These are phyloP conservation scores for Ogataea nitratoaversa DNA, from an alignment of 805 yeast genomes.

Conservation along the genomic window DNA sequence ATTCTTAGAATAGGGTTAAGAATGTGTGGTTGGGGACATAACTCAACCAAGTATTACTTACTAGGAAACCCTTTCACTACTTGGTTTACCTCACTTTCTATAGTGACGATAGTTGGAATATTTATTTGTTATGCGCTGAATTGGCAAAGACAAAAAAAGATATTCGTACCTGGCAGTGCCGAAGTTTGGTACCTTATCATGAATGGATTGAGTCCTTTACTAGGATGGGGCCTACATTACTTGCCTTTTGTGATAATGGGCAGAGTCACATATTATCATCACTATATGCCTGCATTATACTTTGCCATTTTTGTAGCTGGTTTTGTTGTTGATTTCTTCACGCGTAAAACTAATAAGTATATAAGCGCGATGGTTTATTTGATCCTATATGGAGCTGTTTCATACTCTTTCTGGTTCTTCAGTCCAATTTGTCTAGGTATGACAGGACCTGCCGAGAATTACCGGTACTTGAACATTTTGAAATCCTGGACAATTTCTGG, in stretches of 20 bases:
- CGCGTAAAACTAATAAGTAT: conserved; percentile 25
- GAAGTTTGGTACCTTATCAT: conserved; percentile 31
- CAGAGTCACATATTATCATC: conserved; percentile 83
- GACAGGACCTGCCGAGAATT: conserved; percentile 42
- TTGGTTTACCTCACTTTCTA: conserved; percentile 56
- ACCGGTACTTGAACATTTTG: conserved; percentile 45
- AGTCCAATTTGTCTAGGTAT: conserved; percentile 66
- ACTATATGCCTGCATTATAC: conserved; percentile 78
- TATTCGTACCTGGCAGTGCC: conserved; percentile 14
- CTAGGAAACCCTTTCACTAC: conserved; percentile 62
- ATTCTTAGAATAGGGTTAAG: conserved; percentile 61
- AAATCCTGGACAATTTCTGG: conserved; percentile 12
- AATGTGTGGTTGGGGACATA: conserved; percentile 69
- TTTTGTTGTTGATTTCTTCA: conserved; percentile 47
- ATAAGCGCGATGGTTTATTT: conserved; percentile 34
- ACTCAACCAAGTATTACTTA: conserved; percentile 55
- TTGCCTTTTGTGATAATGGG: conserved; percentile 78
- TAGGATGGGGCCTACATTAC: conserved; percentile 79
- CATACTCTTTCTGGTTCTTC: conserved; percentile 55
- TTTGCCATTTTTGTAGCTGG: conserved; percentile 61
- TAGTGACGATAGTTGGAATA: conserved; percentile 39
- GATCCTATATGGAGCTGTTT: conserved; percentile 37
- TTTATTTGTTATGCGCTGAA: conserved; percentile 35
- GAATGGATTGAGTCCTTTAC: conserved; percentile 75
- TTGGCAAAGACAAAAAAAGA: conserved; percentile 71